Percentiles rank a stretch among this genome's conserved stretches.
phyloP scores from a whole-genome alignment of 1,284 basidiomycete species.

The Abortiporus biennis region DNA sequence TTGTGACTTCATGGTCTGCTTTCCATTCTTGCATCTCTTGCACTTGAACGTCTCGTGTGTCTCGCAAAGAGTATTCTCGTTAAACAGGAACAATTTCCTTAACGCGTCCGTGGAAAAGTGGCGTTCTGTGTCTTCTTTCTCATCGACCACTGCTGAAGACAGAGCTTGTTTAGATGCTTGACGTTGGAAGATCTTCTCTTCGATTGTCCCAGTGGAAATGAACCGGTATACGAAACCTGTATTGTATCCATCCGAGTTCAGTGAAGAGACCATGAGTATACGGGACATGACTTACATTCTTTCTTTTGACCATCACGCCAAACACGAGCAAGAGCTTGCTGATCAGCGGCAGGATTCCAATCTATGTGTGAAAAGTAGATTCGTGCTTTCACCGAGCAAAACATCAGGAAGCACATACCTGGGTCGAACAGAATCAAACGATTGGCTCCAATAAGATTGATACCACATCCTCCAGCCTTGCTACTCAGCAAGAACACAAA shows the following conservation, averaged over 20 bases:
- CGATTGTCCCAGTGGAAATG: constrained; percentile 96
- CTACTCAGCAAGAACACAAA: constrained; percentile 95
- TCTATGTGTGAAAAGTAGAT: constrained; percentile 40
- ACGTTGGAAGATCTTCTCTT: constrained; percentile 97
- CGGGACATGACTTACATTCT: constrained; percentile 64
- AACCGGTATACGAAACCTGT: constrained; percentile 96
- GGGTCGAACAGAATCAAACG: constrained; percentile 95
- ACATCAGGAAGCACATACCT: constrained; percentile 40
- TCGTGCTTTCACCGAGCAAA: not conserved
- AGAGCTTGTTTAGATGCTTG: constrained; percentile 96
- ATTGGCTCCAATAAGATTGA: constrained; percentile 98
- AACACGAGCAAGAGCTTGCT: constrained; percentile 96
- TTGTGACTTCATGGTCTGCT: constrained; percentile 77
- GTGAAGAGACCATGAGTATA: not conserved
- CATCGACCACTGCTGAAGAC: constrained; percentile 96
- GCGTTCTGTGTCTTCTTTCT: constrained; percentile 92
- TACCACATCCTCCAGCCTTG: constrained; percentile 97
- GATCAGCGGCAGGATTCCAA: constrained; percentile 98
- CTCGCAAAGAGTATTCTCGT: constrained; percentile 84
- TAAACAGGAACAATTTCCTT: constrained; percentile 89
- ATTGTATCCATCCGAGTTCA: not conserved
- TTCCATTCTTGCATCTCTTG: constrained; percentile 88
- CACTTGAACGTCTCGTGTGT: constrained; percentile 99
- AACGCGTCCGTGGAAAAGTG: constrained; percentile 93
- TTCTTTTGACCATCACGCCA: constrained; percentile 99